Evolutionary conservation across 306 rosid genomes (phyloP), one percentile per base, ranked within the genome.

Genomic region (Medicago truncatula): DNA sequence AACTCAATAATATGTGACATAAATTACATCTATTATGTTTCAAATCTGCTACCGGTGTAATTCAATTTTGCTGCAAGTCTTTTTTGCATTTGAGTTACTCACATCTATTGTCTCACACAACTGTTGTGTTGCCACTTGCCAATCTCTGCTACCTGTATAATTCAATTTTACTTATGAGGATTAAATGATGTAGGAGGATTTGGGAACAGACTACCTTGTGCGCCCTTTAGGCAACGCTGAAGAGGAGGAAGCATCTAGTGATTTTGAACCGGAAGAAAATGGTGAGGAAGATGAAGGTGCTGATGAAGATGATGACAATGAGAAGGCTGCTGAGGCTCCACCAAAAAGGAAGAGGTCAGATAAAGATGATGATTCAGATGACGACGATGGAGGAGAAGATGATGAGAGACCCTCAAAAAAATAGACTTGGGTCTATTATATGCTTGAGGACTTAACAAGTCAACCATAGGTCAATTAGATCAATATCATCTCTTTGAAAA

Each of bases 381-480:
- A 87, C 0, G 93, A 80, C 40, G 94, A 89, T 23, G 97, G 86
- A 4, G 96, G 92, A 8, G 96, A 88, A 17, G 96, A 89, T 50
- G 98, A 91, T 12, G 97, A 85, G 82, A 93, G 96, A 83, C 98
- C 97, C 63, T 76, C 98, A 39, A 93, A 93, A 76, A 82, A 92
- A 86, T 93, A 91, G 92, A 74, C 81, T 49, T 38, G 67, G 73
- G 85, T 64, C 81, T 77, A 34, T 38, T 53, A 50, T 78, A 69
- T 81, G 82, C 75, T 77, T 25, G 83, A 83, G 76, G 21, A 61
- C 67, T 61, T 15, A 73, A 83, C 86, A 72, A 70, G 75, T 74
- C 72, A 87, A 79, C 56, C 63, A 80, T 84, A 76, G 88, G 85
- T 89, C 81, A 79, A 60, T 34, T 59, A 69, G 83, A 67, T 83